phyloP scores from a whole-genome alignment of 495 filamentous ascomycete species.

The Cladorrhinum samala region DNA sequence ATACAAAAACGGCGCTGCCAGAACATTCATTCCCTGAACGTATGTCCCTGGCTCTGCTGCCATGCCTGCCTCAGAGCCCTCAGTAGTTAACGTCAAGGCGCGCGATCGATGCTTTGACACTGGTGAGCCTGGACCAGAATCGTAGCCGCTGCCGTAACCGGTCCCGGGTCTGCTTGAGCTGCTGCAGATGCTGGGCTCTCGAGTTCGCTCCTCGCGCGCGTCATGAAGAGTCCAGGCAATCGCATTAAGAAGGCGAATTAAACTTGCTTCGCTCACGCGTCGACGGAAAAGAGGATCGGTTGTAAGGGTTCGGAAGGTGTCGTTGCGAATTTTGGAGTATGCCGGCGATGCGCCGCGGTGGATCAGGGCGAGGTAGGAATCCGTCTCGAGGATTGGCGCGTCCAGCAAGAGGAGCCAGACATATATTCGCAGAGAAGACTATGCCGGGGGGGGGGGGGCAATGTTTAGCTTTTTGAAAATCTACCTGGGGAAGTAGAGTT shows the following conservation, averaged over 20 bases:
- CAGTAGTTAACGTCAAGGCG: slow-evolving; percentile 50
- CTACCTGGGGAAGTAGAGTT: no score
- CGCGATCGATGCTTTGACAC: slow-evolving; percentile 45
- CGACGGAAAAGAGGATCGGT: slow-evolving; percentile 95
- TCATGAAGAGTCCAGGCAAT: slow-evolving; percentile 92
- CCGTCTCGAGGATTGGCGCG: slow-evolving; percentile 73
- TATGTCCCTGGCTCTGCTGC: slow-evolving; percentile 70
- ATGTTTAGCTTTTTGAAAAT: no score
- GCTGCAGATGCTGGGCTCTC: slow-evolving; percentile 24
- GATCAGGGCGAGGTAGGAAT: slow-evolving; percentile 82
- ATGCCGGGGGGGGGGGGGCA: no score
- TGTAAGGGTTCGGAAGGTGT: slow-evolving; percentile 92
- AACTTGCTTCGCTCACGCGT: slow-evolving; percentile 86
- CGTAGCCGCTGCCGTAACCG: slow-evolving; percentile 28
- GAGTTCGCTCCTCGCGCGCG: slow-evolving; percentile 45
- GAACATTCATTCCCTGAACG: slow-evolving; percentile 99
- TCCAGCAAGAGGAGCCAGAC: slow-evolving; percentile 91
- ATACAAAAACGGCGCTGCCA: slow-evolving; percentile 96
- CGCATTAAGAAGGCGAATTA: slow-evolving; percentile 94
- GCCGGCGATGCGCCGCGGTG: slow-evolving; percentile 89
- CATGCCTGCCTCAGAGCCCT: slow-evolving; percentile 47
- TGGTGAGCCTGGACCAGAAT: slow-evolving; percentile 37
- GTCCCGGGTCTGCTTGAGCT: slow-evolving; percentile 23
- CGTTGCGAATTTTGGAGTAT: slow-evolving; percentile 95
- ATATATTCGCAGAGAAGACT: slow-evolving; percentile 94